Conservation (phyloP, 768 basidiomycete species). For the Xanthoconium stramineum region DNA sequence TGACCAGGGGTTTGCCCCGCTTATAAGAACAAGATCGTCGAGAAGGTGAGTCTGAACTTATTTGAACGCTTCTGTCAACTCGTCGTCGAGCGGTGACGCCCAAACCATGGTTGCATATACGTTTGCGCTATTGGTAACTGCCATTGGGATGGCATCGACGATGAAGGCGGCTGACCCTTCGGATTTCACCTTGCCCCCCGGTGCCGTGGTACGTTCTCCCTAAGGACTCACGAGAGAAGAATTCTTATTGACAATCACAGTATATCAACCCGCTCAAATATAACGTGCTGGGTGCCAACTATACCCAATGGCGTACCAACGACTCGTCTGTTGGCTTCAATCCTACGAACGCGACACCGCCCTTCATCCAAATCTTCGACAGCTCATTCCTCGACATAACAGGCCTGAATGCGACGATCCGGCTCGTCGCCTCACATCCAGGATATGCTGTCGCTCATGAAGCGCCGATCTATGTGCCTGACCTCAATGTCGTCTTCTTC, state of each 20-base stretch:
- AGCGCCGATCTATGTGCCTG: constrained; percentile 64
- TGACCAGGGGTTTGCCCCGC: too few species aligned
- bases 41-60: too few species aligned
- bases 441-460: constrained; percentile 77
- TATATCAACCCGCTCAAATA: constrained; percentile 49
- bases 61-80: too few species aligned
- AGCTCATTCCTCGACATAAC: constrained; percentile 55
- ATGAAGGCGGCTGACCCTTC: background rate
- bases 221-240: background rate
- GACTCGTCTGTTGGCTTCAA: constrained; percentile 49
- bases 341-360: constrained; percentile 54
- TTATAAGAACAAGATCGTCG: too few species aligned
- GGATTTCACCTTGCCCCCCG: constrained; percentile 16
- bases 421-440: constrained; percentile 58
- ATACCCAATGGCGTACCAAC: constrained; percentile 35
- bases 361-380: constrained; percentile 60
- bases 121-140: constrained; percentile 3
- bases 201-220: constrained; percentile 22
- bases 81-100: too few species aligned
- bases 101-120: background rate
- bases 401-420: constrained; percentile 55
- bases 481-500: constrained; percentile 69
- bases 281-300: constrained; percentile 49
- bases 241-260: constrained; percentile 27
- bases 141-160: background rate